phyloP scores from a whole-genome alignment of 305 asterid species.

The Fraxinus latifolia region DNA sequence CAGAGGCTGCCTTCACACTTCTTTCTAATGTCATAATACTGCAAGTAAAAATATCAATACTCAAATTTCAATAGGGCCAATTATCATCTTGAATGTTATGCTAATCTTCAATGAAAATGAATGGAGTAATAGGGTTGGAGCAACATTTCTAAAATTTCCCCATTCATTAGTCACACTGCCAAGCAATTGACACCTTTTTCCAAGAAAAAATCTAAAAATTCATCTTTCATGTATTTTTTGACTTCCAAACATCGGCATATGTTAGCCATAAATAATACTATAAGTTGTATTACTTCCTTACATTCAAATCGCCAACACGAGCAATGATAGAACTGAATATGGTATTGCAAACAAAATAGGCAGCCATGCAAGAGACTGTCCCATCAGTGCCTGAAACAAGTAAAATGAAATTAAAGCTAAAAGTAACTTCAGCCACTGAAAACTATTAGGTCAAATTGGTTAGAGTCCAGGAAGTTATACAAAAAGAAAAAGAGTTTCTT shows the following conservation, averaged over 20 bases:
- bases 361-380: slow-evolving; percentile 78
- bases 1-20: slow-evolving; percentile 81
- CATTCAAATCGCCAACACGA: slow-evolving; percentile 73
- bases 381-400: slow-evolving; percentile 77
- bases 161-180: not conserved
- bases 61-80: not conserved
- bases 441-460: slow-evolving; percentile 8
- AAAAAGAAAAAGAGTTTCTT: not conserved
- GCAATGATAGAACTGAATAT: slow-evolving; percentile 61
- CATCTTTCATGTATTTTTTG: not conserved
- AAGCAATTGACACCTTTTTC: not conserved
- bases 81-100: not conserved
- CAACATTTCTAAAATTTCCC: not conserved
- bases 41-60: slow-evolving; percentile 23
- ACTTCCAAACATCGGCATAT: not conserved
- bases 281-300: slow-evolving; percentile 33
- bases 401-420: slow-evolving; percentile 21
- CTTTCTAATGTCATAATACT: slow-evolving; percentile 92
- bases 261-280: slow-evolving; percentile 4
- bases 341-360: slow-evolving; percentile 73
- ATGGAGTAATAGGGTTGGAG: not conserved
- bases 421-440: slow-evolving; percentile 14
- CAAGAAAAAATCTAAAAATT: not conserved
- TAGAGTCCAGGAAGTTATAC: not conserved
- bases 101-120: not conserved